These are phyloP conservation scores for Xylaria grammica DNA, from an alignment of 495 filamentous ascomycete species.

Conservation along the genomic window DNA sequence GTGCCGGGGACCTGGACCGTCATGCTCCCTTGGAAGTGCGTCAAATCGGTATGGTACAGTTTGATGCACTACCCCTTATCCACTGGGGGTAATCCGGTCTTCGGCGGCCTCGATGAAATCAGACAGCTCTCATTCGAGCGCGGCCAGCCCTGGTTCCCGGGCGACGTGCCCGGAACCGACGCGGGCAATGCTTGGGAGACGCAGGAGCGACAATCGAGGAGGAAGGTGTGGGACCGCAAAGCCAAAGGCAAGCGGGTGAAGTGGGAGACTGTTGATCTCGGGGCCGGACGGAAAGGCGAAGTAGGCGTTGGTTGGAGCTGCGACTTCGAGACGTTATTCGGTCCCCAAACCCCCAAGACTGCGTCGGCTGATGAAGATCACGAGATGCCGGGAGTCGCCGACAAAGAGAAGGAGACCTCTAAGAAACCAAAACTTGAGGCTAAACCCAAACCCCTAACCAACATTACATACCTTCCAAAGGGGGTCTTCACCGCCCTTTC, in stretches of 20 bases:
- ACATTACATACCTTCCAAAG: conserved; percentile 39
- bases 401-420: not conserved
- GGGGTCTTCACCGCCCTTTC: conserved; percentile 32
- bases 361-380: conserved; percentile 1
- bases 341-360: conserved; percentile 33
- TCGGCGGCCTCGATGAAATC: conserved; percentile 81
- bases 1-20: conserved; percentile 80
- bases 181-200: conserved; percentile 81
- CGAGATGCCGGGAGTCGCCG: conserved; percentile 12
- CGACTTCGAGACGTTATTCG: conserved; percentile 76
- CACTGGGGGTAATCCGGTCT: conserved; percentile 75
- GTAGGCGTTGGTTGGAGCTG: conserved; percentile 83
- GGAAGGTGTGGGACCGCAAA: conserved; percentile 72
- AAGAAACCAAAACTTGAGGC: not conserved
- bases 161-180: conserved; percentile 80
- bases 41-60: conserved; percentile 83
- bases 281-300: conserved; percentile 78
- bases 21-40: conserved; percentile 90
- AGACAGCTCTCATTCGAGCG: conserved; percentile 84
- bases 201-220: conserved; percentile 64
- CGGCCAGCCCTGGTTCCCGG: conserved; percentile 83
- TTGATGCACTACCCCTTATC: conserved; percentile 86
- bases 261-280: conserved; percentile 78
- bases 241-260: conserved; percentile 82
- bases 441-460: conserved; percentile 4